A percentile compares a stretch with the other conserved stretches of the same genome.
These are phyloP conservation scores for Sonneratia alba DNA, from an alignment of 345 rosid genomes.

Conservation along the genomic window DNA sequence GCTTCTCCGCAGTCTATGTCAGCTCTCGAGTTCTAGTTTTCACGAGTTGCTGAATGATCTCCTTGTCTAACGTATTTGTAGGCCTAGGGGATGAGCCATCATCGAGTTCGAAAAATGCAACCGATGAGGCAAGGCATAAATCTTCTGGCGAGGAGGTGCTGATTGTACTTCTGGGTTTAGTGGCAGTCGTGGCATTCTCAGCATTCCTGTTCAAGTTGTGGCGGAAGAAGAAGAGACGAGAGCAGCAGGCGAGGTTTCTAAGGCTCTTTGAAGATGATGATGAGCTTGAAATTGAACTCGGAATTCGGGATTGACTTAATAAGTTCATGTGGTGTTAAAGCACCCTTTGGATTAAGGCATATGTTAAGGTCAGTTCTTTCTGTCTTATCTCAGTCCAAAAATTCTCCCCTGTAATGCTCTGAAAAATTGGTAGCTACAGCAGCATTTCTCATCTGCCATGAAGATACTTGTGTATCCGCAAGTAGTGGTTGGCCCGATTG, in stretches of 20 bases:
- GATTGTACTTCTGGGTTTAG: slow-evolving; percentile 10
- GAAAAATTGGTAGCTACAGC: not conserved
- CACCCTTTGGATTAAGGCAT: not conserved
- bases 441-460: not conserved
- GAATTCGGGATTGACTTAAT: slow-evolving; percentile 28
- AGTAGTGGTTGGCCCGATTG: not conserved
- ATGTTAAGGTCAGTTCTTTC: not conserved
- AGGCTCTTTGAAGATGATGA: slow-evolving; percentile 44
- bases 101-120: slow-evolving; percentile 3
- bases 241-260: slow-evolving; percentile 34
- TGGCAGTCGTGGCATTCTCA: slow-evolving; percentile 19
- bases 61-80: not conserved
- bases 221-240: slow-evolving; percentile 40
- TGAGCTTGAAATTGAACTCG: slow-evolving; percentile 42
- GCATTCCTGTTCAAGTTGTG: slow-evolving; percentile 30
- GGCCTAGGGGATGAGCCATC: not conserved
- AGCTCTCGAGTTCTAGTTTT: not conserved
- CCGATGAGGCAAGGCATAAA: not conserved
- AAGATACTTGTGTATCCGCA: not conserved
- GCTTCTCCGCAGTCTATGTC: not conserved
- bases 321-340: not conserved
- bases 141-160: slow-evolving; percentile 5
- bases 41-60: not conserved
- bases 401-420: not conserved
- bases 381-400: not conserved